These are phyloP conservation scores for Trichoderma endophyticum DNA, from an alignment of 2,329 filamentous ascomycete genomes.

Conservation along the genomic window DNA sequence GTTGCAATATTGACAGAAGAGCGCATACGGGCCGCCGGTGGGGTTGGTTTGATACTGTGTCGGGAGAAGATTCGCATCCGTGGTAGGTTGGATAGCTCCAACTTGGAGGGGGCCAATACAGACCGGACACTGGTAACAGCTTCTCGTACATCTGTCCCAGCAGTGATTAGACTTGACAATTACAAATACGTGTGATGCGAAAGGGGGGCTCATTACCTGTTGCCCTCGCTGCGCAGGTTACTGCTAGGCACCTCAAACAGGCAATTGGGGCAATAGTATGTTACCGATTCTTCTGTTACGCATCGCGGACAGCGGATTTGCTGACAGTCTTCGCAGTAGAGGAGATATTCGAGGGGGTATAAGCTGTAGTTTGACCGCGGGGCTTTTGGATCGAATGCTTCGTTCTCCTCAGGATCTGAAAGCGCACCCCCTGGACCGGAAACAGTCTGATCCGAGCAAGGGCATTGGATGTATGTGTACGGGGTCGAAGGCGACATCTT, in stretches of 20 bases:
- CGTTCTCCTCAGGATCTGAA: slow-evolving; percentile 55
- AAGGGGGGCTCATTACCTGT: slow-evolving; percentile 60
- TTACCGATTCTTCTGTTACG: slow-evolving; percentile 87
- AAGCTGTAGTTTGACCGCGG: slow-evolving; percentile 86
- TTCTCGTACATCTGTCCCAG: slow-evolving; percentile 72
- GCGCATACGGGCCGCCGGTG: slow-evolving; percentile 61
- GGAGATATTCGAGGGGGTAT: slow-evolving; percentile 86
- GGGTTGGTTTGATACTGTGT: slow-evolving; percentile 36
- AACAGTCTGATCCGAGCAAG: slow-evolving; percentile 52
- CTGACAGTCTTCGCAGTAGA: slow-evolving; percentile 97
- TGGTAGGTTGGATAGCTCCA: slow-evolving; percentile 61
- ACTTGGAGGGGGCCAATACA: slow-evolving; percentile 79
- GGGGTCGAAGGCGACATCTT: slow-evolving; percentile 53
- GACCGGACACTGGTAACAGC: slow-evolving; percentile 91
- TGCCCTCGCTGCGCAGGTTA: slow-evolving; percentile 87
- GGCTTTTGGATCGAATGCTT: slow-evolving; percentile 82
- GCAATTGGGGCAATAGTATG: slow-evolving; percentile 93
- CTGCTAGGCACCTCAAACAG: slow-evolving; percentile 94
- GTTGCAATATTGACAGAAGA: slow-evolving; percentile 86
- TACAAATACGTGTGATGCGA: not conserved
- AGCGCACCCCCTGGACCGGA: slow-evolving; percentile 33
- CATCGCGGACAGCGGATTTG: slow-evolving; percentile 93
- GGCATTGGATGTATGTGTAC: slow-evolving; percentile 66
- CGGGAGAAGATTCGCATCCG: slow-evolving; percentile 43
- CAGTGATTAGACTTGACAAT: not conserved